Base-by-base conservation (phyloP, 768 basidiomycete genomes). In the Lactarius quietus region DNA sequence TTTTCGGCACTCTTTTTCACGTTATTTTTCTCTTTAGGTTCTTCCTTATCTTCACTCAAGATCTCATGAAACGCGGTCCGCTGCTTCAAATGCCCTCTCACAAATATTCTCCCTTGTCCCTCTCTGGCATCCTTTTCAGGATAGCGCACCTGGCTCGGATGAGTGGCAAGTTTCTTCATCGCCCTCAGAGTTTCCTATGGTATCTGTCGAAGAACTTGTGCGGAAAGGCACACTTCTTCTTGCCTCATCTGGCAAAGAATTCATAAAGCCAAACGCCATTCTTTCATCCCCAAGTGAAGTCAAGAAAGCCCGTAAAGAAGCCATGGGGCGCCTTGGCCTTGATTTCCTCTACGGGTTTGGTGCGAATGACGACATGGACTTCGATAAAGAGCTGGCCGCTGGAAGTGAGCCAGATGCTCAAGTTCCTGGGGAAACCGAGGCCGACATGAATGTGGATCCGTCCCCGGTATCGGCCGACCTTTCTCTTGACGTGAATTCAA, bases 201-300 rank as follows among this genome's bases (percentile, higher is more conserved):
- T 95, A 73, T 90, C 90, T 20, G 86, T 96, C 20, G 79, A 82
- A 66, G 86, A 90, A 56, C 79, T 95, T 26, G 83, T 97, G 67
- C 75, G 85, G n/a, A 87, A 87, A 63, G 87, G 88, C 7, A 86
- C 84, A 29, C 83, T 93, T 3, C 83, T 99, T 4, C 82, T 99
- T 2, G 91, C 93, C 1, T 96, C 93, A 3, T 95, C 95, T 0
- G 96, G 96, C 7, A 94, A 93, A 71, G 96, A 99, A 75, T 98
- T 94, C 67, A 74, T 78, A 26, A 92, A 87, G 71, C 89, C 89
- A 2, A 74, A 84, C 4, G 87, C 86, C 15, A 89, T 92, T 57
- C 80, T 90, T 38, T 82, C 88, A 6, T 90, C 83, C 62, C 78
- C 90, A 3, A 83, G 85, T 38, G 93, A 95, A 73, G 90, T 95